Percentiles rank a stretch among this genome's conserved stretches.
phyloP scores from a whole-genome alignment of 164 flowering plant genomes.

The Platanus orientalis region DNA sequence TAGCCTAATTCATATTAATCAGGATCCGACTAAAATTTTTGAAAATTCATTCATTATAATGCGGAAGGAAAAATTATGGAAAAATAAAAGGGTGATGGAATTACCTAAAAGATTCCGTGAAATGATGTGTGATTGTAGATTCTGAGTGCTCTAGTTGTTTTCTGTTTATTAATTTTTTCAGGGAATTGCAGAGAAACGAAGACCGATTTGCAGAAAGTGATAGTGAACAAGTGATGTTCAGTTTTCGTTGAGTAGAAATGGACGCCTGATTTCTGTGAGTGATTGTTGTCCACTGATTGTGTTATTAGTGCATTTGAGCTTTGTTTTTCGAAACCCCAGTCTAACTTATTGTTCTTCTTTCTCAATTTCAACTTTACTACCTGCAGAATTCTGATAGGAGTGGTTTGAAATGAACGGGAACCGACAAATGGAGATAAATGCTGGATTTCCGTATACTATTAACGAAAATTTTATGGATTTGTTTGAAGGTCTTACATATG shows the following conservation, averaged over 20 bases:
- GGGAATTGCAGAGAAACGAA: too few relatives aligned
- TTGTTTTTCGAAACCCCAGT: not conserved
- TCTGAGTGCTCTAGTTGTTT: not conserved
- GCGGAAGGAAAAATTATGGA: not conserved
- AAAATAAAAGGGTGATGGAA: not conserved
- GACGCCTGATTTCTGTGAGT: not conserved
- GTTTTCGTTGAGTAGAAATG: too few relatives aligned
- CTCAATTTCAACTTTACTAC: not conserved
- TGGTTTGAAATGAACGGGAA: constrained; percentile 37
- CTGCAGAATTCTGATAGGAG: constrained; percentile 12
- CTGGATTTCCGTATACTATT: constrained; percentile 59
- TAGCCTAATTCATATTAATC: not conserved
- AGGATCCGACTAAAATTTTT: not conserved
- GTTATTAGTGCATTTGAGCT: not conserved
- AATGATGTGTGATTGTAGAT: not conserved
- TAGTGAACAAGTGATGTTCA: too few relatives aligned
- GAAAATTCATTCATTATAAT: too few relatives aligned
- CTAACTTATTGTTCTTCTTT: not conserved
- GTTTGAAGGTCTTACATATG: constrained; percentile 56
- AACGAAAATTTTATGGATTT: constrained; percentile 69
- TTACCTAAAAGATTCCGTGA: too few relatives aligned
- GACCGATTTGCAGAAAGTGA: too few relatives aligned
- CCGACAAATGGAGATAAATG: constrained; percentile 56
- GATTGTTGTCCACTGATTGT: not conserved
- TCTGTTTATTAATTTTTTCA: too few relatives aligned